Evolutionary conservation across 2,329 filamentous ascomycete species (phyloP), one percentile per base, ranked within the genome.

Genomic region (Arthroderma sp.): DNA sequence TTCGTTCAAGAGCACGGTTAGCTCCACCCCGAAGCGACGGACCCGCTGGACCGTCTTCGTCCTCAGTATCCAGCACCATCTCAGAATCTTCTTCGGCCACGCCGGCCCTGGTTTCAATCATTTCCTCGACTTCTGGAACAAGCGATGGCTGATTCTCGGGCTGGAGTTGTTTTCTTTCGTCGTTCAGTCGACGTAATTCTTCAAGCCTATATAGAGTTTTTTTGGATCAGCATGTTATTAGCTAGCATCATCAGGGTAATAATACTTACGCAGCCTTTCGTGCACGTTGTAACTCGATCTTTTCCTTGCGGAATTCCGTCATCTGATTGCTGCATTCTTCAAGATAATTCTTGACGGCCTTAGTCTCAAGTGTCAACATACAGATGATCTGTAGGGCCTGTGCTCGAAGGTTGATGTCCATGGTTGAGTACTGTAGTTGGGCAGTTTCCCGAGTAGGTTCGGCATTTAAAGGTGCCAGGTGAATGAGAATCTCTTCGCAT

Each of bases 261-360:
- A 29, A 7, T 41, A 70, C 74, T 65, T 67, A 76, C 69, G 70
- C 64, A 52, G 68, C 65, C 61, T 80, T 82, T 51, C 83, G 80
- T 53, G 83, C 78, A 52, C 87, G 78, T 65, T 96, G 89, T 64
- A 80, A 83, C 52, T 94, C 85, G 49, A 95, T 94, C 68, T 94
- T 95, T 60, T 93, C 84, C 63, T 98, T 98, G 41, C 91, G 81
- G 57, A 93, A 86, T 44, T 80, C 78, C 1, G 91, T 98, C 88
- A 96, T 95, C 44, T 86, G 84, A 57, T 89, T 85, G 51, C 83
- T 86, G 65, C 88, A 94, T 50, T 89, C 82, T 53, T 94, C 86
- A 71, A 98, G 83, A 59, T 93, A 94, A 10, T 78, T 81, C 43
- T 89, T 81, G 53, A 96, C 77, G 2, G 83, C 80, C 59, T 86